Evolutionary conservation across 306 rosid genomes (phyloP).

Genomic region (Coriaria nepalensis): DNA sequence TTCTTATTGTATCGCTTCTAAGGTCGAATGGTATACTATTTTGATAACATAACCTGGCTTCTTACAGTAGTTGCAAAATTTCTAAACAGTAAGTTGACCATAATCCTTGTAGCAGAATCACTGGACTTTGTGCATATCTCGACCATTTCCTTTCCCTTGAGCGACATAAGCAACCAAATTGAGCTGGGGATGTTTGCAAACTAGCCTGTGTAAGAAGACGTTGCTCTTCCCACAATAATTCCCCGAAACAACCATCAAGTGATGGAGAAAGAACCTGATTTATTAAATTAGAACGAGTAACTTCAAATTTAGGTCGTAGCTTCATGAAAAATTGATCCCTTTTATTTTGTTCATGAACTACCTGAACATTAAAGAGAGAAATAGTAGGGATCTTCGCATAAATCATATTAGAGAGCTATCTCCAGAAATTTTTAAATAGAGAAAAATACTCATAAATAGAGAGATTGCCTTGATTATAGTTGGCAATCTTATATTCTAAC

Average conservation of each 20-base stretch:
- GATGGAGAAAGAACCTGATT: neutral
- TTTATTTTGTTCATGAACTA: neutral
- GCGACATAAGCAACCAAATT: conserved; percentile 1
- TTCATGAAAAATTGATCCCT: conserved; percentile 7
- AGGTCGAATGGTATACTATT: neutral
- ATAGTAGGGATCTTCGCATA: neutral
- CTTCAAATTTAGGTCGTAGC: neutral
- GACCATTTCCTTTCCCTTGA: neutral
- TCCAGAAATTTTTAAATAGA: neutral
- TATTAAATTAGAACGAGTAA: neutral
- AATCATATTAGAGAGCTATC: neutral
- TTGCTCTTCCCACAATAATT: conserved; percentile 2
- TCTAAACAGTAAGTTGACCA: neutral
- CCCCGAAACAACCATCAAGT: neutral
- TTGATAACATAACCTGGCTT: neutral
- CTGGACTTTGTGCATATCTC: conserved; percentile 1
- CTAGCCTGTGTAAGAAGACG: neutral
- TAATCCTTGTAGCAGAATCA: conserved; percentile 4
- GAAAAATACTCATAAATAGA: conserved; percentile 3
- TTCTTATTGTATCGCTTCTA: too few species aligned
- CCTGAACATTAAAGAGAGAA: neutral
- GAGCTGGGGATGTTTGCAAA: neutral
- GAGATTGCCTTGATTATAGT: neutral
- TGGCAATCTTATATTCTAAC: neutral
- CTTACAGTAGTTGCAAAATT: neutral